A percentile compares a stretch with the other conserved stretches of the same genome.
These are phyloP conservation scores for Silene uniflora DNA, from an alignment of 148 eudicot genomes.

Conservation along the genomic window DNA sequence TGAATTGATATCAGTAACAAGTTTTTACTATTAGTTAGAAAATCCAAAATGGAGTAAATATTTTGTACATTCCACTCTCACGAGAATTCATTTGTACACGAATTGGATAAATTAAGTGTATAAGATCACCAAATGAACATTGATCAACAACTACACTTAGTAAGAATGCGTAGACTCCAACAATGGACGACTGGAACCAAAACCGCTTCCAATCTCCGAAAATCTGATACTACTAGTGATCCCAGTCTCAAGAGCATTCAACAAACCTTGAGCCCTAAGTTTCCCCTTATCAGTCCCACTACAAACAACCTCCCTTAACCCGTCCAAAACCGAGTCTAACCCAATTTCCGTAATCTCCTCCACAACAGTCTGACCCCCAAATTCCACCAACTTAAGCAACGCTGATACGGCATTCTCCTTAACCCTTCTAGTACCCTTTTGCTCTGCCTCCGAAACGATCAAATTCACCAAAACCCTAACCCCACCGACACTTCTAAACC, in stretches of 20 bases:
- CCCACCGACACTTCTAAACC: slow-evolving; percentile 50
- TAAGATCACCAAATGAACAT: neutral
- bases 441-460: slow-evolving; percentile 47
- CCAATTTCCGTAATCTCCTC: slow-evolving; percentile 39
- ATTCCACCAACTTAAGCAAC: slow-evolving; percentile 65
- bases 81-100: neutral
- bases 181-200: slow-evolving; percentile 21
- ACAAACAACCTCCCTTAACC: slow-evolving; percentile 53
- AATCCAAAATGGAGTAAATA: too few species aligned
- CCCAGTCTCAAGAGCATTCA: slow-evolving; percentile 47
- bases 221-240: neutral
- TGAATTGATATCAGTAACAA: neutral
- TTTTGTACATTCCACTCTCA: slow-evolving; percentile 25
- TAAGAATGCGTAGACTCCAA: slow-evolving; percentile 23
- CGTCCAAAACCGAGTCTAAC: slow-evolving; percentile 37
- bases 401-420: slow-evolving; percentile 52
- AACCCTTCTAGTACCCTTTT: slow-evolving; percentile 34
- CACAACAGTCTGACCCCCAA: slow-evolving; percentile 47
- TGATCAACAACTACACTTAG: slow-evolving; percentile 4
- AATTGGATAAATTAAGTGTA: too few species aligned
- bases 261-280: slow-evolving; percentile 51
- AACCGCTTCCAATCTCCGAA: slow-evolving; percentile 19
- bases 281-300: slow-evolving; percentile 72
- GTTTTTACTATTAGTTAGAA: neutral
- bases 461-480: slow-evolving; percentile 58